Conservation (phyloP, 768 basidiomycete genomes). For the Lentinus tigrinus region DNA sequence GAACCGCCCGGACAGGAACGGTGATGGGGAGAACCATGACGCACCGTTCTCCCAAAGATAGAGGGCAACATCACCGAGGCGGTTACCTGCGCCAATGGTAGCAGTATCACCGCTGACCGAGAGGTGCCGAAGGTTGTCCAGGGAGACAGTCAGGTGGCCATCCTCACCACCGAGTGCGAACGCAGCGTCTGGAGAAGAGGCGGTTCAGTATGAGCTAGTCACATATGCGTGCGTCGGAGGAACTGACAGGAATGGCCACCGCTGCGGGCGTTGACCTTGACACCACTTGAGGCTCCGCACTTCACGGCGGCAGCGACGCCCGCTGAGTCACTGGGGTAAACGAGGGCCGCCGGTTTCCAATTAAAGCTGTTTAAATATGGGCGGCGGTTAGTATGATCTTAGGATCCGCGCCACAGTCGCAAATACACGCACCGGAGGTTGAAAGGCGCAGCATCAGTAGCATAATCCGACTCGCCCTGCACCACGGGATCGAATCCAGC, state of each 20-base stretch:
- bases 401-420: not conserved
- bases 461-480: not conserved
- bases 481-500: not conserved
- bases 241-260: not conserved
- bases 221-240: not conserved
- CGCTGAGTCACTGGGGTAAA: not conserved
- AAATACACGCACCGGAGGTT: not conserved
- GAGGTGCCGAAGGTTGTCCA: slow-evolving; percentile 2
- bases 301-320: not conserved
- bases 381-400: not conserved
- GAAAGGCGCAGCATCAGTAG: not conserved
- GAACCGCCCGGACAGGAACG: not conserved
- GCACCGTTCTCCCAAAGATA: slow-evolving; percentile 1
- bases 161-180: slow-evolving; percentile 1
- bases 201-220: not conserved
- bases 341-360: not conserved
- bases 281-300: not conserved
- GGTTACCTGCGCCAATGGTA: slow-evolving; percentile 2
- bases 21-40: not conserved
- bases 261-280: not conserved
- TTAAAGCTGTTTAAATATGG: not conserved
- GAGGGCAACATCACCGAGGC: slow-evolving; percentile 1
- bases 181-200: not conserved
- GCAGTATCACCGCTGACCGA: not conserved
- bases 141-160: slow-evolving; percentile 1